These are phyloP conservation scores for Calophaca sinica DNA, from an alignment of 306 rosid species.

Conservation along the genomic window DNA sequence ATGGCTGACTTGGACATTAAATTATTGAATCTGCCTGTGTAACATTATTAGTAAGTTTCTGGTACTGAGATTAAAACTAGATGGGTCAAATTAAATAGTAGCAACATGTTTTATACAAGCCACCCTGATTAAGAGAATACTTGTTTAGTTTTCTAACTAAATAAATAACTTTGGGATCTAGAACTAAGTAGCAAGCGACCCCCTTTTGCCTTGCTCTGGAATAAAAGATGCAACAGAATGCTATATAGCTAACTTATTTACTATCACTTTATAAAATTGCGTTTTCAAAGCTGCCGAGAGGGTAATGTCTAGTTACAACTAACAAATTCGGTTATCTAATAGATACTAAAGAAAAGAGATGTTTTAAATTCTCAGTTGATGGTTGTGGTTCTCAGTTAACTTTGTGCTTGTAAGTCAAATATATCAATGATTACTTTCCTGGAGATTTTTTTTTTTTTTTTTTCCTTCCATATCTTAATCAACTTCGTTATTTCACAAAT, in stretches of 20 bases:
- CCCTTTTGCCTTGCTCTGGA: too few species aligned
- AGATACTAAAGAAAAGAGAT: constrained; percentile 10
- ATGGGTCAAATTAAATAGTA: constrained; percentile 13
- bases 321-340: neutral
- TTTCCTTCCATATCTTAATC: constrained; percentile 4
- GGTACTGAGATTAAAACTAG: neutral
- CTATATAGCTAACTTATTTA: too few species aligned
- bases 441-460: neutral
- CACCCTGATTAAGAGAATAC: neutral
- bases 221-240: too few species aligned
- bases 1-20: neutral
- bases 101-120: constrained; percentile 1
- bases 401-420: constrained; percentile 9
- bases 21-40: neutral
- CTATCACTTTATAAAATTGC: too few species aligned
- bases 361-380: constrained; percentile 20
- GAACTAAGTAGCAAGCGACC: too few species aligned
- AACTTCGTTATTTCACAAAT: constrained; percentile 16
- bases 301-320: too few species aligned
- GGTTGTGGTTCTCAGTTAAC: neutral
- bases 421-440: constrained; percentile 7
- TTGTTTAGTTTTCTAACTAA: neutral
- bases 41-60: constrained; percentile 1
- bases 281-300: too few species aligned
- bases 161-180: too few species aligned